A percentile compares a stretch with the other conserved stretches of the same genome.
These are phyloP conservation scores for Tagetes erecta DNA, from an alignment of 129 eudicot species.

Conservation along the genomic window DNA sequence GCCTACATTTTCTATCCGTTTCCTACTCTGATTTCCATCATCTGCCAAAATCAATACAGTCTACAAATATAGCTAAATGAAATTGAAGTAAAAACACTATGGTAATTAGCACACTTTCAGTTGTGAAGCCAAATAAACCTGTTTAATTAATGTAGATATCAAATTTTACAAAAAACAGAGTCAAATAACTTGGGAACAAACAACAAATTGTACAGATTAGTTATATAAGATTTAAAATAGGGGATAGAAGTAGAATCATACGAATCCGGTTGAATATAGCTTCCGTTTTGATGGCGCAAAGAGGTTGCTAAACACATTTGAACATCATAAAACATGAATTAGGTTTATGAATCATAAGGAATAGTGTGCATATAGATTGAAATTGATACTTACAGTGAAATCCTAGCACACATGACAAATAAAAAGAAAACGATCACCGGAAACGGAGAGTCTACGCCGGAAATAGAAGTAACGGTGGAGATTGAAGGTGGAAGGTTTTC, in stretches of 20 bases:
- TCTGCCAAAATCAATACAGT: background rate
- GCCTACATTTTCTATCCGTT: no score
- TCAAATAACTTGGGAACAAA: background rate
- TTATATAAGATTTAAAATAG: background rate
- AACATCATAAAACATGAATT: conserved; percentile 6
- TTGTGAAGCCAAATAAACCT: background rate
- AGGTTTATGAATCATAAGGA: background rate
- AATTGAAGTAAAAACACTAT: background rate
- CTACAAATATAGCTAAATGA: conserved; percentile 1
- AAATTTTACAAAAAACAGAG: background rate
- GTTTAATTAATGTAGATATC: background rate
- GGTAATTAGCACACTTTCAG: conserved; percentile 4
- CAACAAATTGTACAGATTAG: background rate
- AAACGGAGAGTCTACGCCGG: background rate
- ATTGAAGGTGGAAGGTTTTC: background rate
- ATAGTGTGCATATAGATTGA: background rate
- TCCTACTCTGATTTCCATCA: no score
- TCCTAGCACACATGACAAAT: conserved; percentile 37
- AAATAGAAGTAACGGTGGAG: conserved; percentile 14
- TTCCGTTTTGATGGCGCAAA: conserved; percentile 17
- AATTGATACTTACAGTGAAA: conserved; percentile 23
- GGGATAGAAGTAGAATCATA: conserved; percentile 10
- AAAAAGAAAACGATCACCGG: conserved; percentile 6
- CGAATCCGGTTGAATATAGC: conserved; percentile 23
- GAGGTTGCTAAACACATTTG: conserved; percentile 6